Conservation (phyloP, 257 asterid genomes). For the Avicennia marina region DNA sequence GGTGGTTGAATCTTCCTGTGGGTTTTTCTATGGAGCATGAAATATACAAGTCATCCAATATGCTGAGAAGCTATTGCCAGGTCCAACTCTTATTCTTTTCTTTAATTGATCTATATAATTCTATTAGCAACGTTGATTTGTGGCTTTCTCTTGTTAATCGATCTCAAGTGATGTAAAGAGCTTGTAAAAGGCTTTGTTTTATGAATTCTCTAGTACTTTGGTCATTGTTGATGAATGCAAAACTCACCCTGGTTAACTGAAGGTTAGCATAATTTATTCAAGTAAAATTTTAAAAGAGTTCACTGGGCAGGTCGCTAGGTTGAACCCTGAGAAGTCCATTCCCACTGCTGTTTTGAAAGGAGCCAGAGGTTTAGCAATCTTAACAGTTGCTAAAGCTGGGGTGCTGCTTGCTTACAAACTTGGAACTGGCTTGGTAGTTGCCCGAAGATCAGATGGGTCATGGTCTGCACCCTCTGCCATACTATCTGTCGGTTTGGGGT, state of each 20-base stretch:
- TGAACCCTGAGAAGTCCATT: conserved; percentile 92
- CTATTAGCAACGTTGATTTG: background rate
- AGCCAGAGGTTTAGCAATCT: conserved; percentile 91
- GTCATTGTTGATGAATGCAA: background rate
- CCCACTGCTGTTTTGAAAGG: conserved; percentile 84
- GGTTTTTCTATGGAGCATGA: conserved; percentile 98
- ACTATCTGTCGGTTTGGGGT: conserved; percentile 85
- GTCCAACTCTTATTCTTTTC: conserved; percentile 28
- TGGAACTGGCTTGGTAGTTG: conserved; percentile 92
- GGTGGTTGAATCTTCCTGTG: conserved; percentile 96
- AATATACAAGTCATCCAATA: conserved; percentile 76
- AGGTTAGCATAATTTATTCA: background rate
- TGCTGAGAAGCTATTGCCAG: conserved; percentile 75
- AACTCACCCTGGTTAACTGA: background rate
- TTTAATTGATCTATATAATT: background rate
- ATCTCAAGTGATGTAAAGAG: conserved; percentile 3
- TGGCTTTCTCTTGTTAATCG: background rate
- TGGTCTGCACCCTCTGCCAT: conserved; percentile 99
- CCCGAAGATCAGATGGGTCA: conserved; percentile 89
- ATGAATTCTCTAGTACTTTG: background rate
- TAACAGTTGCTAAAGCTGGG: conserved; percentile 95
- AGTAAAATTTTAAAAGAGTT: conserved; percentile 11
- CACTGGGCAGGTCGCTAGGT: conserved; percentile 64
- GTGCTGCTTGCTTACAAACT: conserved; percentile 75
- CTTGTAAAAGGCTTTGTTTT: background rate